Evolutionary conservation across 2,329 filamentous ascomycete genomes (phyloP).

Genomic region (Colletotrichum viniferum): DNA sequence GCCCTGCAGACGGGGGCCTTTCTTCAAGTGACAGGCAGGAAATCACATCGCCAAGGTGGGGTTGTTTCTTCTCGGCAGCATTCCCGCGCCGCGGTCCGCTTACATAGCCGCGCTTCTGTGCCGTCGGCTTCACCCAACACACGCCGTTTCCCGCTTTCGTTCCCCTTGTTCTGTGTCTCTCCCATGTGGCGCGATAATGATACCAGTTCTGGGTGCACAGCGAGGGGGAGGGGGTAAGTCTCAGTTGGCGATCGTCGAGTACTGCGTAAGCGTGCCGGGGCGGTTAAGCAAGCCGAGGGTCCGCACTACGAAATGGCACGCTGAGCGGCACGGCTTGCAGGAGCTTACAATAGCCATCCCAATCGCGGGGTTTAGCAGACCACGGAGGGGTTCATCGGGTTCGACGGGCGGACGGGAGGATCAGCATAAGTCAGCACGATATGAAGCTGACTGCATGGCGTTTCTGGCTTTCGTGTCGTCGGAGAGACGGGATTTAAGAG

Average conservation of each 20-base stretch:
- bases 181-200: not conserved
- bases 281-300: not conserved
- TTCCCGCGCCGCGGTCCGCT: not conserved
- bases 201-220: not conserved
- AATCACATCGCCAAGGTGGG: not conserved
- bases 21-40: not conserved
- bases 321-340: not conserved
- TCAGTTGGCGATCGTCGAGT: not conserved
- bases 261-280: not conserved
- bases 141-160: not conserved
- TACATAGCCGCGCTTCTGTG: conserved; percentile 2
- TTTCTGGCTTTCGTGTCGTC: not conserved
- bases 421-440: not conserved
- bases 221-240: not conserved
- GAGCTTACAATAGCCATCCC: not conserved
- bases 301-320: not conserved
- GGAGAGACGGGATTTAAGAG: not conserved
- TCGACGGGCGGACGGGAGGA: not conserved
- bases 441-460: conserved; percentile 6
- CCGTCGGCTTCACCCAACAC: not conserved
- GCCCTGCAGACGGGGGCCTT: not conserved
- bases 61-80: not conserved
- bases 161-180: not conserved
- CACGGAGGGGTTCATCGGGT: not conserved
- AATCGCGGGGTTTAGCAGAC: not conserved